A percentile compares a stretch with the other conserved stretches of the same genome.
Conservation (phyloP, 1,284 basidiomycete species). For the Fomitopsis betulina region DNA sequence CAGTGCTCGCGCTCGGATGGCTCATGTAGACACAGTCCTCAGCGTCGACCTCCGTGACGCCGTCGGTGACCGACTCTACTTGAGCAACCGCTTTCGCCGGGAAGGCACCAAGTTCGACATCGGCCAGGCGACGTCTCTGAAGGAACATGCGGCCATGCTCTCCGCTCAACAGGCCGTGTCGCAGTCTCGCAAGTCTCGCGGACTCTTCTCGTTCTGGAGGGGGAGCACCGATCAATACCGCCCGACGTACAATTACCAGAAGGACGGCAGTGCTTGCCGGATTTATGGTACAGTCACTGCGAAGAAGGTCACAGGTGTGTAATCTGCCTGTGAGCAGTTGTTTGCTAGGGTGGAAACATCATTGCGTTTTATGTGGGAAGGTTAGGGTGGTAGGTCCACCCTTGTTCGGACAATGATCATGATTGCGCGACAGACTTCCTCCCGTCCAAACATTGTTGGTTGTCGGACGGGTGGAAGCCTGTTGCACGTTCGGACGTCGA, state of each 20-base stretch:
- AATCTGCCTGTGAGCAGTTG: too few relatives aligned
- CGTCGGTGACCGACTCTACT: slow-evolving; percentile 85
- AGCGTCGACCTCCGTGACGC: slow-evolving; percentile 90
- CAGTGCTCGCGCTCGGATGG: background rate
- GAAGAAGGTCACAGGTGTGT: slow-evolving; percentile 83
- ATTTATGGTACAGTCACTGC: slow-evolving; percentile 83
- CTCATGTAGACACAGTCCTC: slow-evolving; percentile 46
- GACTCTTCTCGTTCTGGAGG: slow-evolving; percentile 53
- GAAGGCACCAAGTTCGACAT: slow-evolving; percentile 87
- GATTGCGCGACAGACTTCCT: too few relatives aligned
- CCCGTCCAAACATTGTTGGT: too few relatives aligned
- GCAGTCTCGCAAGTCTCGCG: slow-evolving; percentile 68
- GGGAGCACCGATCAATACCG: slow-evolving; percentile 43
- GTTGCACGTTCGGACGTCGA: too few relatives aligned
- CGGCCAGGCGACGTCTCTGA: slow-evolving; percentile 73
- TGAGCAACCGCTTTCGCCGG: slow-evolving; percentile 80
- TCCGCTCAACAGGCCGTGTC: slow-evolving; percentile 66
- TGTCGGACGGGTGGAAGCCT: too few relatives aligned
- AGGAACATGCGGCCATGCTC: slow-evolving; percentile 62
- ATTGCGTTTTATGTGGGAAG: too few relatives aligned
- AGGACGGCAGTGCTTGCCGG: slow-evolving; percentile 72
- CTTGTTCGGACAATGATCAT: too few relatives aligned
- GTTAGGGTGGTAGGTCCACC: too few relatives aligned
- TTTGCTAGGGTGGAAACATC: too few relatives aligned
- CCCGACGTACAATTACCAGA: slow-evolving; percentile 67